phyloP scores from a whole-genome alignment of 2,329 filamentous ascomycete genomes.

The Aspergillus costaricaensis region DNA sequence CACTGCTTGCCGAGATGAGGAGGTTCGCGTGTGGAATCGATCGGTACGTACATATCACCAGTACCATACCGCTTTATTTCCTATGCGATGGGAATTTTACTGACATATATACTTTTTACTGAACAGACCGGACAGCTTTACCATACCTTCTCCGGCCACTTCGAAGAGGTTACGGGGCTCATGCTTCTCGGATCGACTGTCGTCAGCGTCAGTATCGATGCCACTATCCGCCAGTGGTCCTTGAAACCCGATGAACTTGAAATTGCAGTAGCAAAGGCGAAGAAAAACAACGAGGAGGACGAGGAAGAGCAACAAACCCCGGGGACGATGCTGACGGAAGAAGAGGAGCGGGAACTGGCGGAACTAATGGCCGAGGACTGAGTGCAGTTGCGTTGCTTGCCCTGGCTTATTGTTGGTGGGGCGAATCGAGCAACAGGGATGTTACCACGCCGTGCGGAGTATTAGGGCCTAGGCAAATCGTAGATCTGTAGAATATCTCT shows the following conservation, averaged over 20 bases:
- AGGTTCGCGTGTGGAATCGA: conserved; percentile 85
- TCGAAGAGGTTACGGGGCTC: conserved; percentile 86
- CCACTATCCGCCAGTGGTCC: conserved; percentile 82
- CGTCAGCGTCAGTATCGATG: conserved; percentile 86
- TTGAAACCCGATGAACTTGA: conserved; percentile 64
- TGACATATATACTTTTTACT: not conserved
- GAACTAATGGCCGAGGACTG: conserved; percentile 78
- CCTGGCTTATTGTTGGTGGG: conserved; percentile 52
- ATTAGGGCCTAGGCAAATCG: not conserved
- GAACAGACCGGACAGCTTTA: conserved; percentile 67
- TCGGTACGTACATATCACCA: conserved; percentile 39
- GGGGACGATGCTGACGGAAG: conserved; percentile 68
- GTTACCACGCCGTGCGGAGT: conserved; percentile 58
- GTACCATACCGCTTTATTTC: not conserved
- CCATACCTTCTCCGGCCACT: conserved; percentile 79
- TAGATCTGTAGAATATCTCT: not conserved
- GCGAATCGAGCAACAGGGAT: conserved; percentile 62
- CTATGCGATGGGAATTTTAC: not conserved
- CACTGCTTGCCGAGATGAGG: conserved; percentile 87
- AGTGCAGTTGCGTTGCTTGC: conserved; percentile 54
- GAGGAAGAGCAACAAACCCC: conserved; percentile 50
- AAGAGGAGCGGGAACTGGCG: conserved; percentile 90
- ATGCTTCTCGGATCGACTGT: conserved; percentile 62
- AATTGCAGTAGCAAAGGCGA: conserved; percentile 55
- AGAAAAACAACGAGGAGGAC: conserved; percentile 47